Conservation (phyloP, 106 monocot species). For the Iris macrosiphon region DNA sequence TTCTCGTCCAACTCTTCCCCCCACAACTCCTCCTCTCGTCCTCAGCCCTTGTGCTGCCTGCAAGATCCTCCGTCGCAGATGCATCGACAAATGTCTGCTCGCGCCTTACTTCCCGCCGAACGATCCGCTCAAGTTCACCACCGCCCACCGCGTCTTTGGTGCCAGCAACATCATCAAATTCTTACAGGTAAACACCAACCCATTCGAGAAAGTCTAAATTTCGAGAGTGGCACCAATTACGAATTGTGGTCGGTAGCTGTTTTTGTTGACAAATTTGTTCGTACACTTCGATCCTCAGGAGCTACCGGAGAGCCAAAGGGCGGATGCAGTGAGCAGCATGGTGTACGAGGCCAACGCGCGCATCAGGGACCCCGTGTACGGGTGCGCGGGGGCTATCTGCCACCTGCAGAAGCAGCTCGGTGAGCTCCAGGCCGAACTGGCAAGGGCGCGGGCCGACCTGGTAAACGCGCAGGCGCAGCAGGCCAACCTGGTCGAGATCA, state of each 20-base stretch:
- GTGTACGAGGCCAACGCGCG: constrained; percentile 10
- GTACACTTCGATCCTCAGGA: constrained; percentile 5
- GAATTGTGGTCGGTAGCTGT: too few relatives aligned
- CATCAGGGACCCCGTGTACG: constrained; percentile 13
- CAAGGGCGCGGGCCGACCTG: constrained; percentile 3
- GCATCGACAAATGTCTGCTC: constrained; percentile 11
- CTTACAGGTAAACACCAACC: not conserved
- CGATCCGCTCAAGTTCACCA: constrained; percentile 17
- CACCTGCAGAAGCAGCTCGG: constrained; percentile 12
- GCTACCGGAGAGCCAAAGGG: constrained; percentile 12
- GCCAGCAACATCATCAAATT: constrained; percentile 24
- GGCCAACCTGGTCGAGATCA: not conserved
- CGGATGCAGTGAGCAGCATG: constrained; percentile 17
- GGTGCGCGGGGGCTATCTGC: constrained; percentile 9
- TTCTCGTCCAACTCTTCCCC: not conserved
- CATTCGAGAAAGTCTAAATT: too few relatives aligned
- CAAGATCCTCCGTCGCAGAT: constrained; percentile 21
- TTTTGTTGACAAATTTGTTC: too few relatives aligned
- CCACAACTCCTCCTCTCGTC: not conserved
- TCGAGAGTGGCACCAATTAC: too few relatives aligned
- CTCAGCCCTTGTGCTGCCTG: constrained; percentile 21
- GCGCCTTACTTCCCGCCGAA: constrained; percentile 20
- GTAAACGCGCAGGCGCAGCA: not conserved
- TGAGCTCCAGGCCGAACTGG: constrained; percentile 17
- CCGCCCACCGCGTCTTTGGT: constrained; percentile 19